A percentile compares a stretch with the other conserved stretches of the same genome.
These are phyloP conservation scores for Senecio squalidus DNA, from an alignment of 140 eudicot genomes.

Conservation along the genomic window DNA sequence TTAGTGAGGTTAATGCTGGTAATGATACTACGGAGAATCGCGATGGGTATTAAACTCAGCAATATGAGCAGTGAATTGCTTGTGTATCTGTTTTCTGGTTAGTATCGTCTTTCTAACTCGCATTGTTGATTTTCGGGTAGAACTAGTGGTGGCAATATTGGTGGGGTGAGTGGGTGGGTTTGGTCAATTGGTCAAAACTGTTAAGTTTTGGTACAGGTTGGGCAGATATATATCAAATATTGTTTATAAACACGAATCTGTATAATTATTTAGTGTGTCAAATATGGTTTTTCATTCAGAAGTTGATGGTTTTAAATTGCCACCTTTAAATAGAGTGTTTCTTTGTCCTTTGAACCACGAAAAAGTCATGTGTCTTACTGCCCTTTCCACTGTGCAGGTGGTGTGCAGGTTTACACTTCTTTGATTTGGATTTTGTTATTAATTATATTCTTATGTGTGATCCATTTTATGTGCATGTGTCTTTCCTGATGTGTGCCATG, in stretches of 20 bases:
- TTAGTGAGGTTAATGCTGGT: constrained; percentile 14
- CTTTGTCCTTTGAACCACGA: constrained; percentile 2
- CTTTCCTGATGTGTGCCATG: background rate
- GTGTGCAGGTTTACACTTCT: constrained; percentile 83
- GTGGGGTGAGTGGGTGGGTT: no score
- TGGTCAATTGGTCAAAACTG: no score
- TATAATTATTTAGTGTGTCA: no score
- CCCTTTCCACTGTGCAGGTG: constrained; percentile 97
- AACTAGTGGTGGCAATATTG: background rate
- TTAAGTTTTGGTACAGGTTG: background rate
- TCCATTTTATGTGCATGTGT: constrained; percentile 15
- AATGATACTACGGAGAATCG: background rate
- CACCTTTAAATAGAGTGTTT: background rate
- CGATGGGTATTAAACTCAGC: constrained; percentile 31
- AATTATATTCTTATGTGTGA: background rate
- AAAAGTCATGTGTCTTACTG: constrained; percentile 41
- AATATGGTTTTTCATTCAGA: background rate
- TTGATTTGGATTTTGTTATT: constrained; percentile 42
- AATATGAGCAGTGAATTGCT: constrained; percentile 40
- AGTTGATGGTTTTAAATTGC: background rate
- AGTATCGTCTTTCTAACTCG: constrained; percentile 23
- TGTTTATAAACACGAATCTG: no score
- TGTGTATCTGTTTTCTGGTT: constrained; percentile 34
- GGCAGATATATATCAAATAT: no score
- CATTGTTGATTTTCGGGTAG: background rate